These are phyloP conservation scores for Fagopyrum homotropicum DNA, from an alignment of 148 eudicot species.

Conservation along the genomic window DNA sequence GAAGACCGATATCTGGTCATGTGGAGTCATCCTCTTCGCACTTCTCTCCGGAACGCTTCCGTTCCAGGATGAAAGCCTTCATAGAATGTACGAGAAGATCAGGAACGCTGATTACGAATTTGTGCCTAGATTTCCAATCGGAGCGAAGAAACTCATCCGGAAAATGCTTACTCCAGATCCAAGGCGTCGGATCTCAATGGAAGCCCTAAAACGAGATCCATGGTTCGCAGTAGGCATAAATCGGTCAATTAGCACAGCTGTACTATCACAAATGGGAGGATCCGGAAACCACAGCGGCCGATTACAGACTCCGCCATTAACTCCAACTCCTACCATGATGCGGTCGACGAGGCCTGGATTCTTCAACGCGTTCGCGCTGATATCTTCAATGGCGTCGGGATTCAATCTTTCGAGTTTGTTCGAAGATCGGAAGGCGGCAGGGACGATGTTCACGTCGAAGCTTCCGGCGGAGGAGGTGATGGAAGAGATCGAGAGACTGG, in stretches of 20 bases:
- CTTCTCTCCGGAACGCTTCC: conserved; percentile 21
- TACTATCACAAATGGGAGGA: conserved; percentile 2
- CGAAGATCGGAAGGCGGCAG: conserved; percentile 15
- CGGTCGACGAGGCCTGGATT: conserved; percentile 13
- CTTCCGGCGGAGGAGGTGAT: conserved; percentile 16
- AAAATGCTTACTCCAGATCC: conserved; percentile 15
- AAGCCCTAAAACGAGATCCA: conserved; percentile 20
- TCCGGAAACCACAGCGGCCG: not conserved
- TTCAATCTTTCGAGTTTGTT: conserved; percentile 26
- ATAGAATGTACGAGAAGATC: conserved; percentile 16
- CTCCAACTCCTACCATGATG: not conserved
- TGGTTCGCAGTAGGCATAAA: conserved; percentile 22
- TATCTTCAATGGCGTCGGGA: conserved; percentile 27
- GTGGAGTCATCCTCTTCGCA: conserved; percentile 23
- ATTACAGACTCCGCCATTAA: not conserved
- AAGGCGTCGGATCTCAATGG: conserved; percentile 12
- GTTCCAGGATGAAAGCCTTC: conserved; percentile 22
- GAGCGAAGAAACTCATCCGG: conserved; percentile 7
- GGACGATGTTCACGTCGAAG: conserved; percentile 21
- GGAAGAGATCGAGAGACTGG: conserved; percentile 17
- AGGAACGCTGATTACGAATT: conserved; percentile 11
- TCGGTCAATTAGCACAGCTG: not conserved
- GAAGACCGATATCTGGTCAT: conserved; percentile 20
- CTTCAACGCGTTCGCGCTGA: conserved; percentile 26
- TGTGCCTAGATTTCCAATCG: conserved; percentile 15